A percentile compares a stretch with the other conserved stretches of the same genome.
phyloP scores from a whole-genome alignment of 2,329 filamentous ascomycete genomes.

The Pseudogymnoascus sp. region DNA sequence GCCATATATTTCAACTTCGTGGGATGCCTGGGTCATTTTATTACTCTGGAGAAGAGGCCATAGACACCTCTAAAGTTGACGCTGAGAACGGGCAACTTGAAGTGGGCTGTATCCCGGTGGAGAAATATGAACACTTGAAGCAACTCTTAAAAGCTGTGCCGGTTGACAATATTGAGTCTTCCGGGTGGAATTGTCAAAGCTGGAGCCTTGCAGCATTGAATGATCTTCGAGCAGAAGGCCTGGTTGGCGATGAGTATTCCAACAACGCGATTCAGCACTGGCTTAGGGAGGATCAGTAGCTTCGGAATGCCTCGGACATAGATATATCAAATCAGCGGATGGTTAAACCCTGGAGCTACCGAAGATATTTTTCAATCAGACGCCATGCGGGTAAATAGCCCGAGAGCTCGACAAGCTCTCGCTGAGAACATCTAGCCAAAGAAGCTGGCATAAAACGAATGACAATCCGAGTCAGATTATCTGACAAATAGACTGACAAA shows the following conservation, averaged over 20 bases:
- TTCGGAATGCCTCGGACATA: background rate
- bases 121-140: constrained; percentile 7
- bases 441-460: too few species aligned
- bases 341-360: too few species aligned
- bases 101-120: constrained; percentile 1
- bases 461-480: background rate
- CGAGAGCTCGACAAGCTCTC: too few species aligned
- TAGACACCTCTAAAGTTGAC: constrained; percentile 5
- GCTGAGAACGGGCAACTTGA: constrained; percentile 3
- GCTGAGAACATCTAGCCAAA: too few species aligned
- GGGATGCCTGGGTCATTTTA: constrained; percentile 12
- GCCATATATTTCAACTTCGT: constrained; percentile 10
- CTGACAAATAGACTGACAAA: background rate
- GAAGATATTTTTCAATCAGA: too few species aligned
- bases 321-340: background rate
- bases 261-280: background rate
- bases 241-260: background rate
- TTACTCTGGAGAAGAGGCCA: background rate
- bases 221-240: background rate
- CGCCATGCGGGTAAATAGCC: too few species aligned
- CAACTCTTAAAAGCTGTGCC: background rate
- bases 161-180: constrained; percentile 9
- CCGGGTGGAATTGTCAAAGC: constrained; percentile 12
- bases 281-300: background rate
- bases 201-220: constrained; percentile 9